Base-by-base conservation (phyloP, 2,329 filamentous ascomycete genomes). In the Seiridium cupressi region DNA sequence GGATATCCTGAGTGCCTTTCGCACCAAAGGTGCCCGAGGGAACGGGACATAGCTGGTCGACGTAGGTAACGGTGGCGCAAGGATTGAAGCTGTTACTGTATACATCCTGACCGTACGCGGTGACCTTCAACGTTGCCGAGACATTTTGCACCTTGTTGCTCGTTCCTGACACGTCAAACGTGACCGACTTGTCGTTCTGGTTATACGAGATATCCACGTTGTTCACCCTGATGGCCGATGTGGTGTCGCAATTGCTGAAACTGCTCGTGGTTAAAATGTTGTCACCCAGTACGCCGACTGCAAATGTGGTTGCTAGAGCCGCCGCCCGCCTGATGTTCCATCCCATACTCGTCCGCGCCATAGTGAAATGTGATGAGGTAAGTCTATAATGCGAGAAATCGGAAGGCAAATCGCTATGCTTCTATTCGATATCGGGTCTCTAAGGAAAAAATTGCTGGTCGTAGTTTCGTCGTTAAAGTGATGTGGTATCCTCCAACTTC, bases 61-160 rank as follows among this genome's bases (percentile, higher is more conserved):
- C 83, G 65, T 85, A 88, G 18, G 87, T 93, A 44, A 71, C 76
- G 2, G 77, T 66, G 18, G 88, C 84, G 74, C 95, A 99, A 42
- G 95, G 95, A 70, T 97, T 87, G 76, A 98, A 97, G 3, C 77
- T 79, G 61, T 91, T 91, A 44, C 83, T 81, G 76, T 96, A 98
- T 32, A 97, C 85, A 62, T 89, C 76, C 61, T 85, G 86, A 61
- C 95, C 95, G 70, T 98, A 98, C 7, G 94, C 94, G 34, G 83
- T 89, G 44, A 97, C 90, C 31, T 85, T 83, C 61, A 98, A 80
- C 3, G 78, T 79, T 11, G 92, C 93, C 59, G 84, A 90, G 62
- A 98, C 92, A 66, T 97, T 93, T 73, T 95, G 92, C 66, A 83
- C 75, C 72, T 84, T 85, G 58, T 77, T 76, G 72, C 91, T 97